Evolutionary conservation across 2,329 filamentous ascomycete species (phyloP), one percentile per base, ranked within the genome.

Genomic region (Aspergillus sp.): DNA sequence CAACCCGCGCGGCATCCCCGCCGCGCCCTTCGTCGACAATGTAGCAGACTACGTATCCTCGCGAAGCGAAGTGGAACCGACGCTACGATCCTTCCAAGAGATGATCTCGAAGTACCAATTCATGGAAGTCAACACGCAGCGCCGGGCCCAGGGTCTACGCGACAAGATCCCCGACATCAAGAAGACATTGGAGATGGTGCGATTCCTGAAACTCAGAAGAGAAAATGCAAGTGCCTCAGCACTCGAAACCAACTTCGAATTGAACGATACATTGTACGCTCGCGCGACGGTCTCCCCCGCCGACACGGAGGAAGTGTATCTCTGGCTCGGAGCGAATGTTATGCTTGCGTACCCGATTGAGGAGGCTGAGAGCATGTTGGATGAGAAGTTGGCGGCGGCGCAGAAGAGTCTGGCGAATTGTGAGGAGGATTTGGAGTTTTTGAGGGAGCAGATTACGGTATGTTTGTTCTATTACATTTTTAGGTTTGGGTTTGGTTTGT

Each of bases 241-340:
- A 32, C 88, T 98, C 67, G 90, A 97, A 76, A 94, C 94, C 30
- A 96, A 91, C 1, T 99, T 98, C 75, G 93, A 97, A 79, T 85
- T 99, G 57, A 97, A 97, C 80, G 94, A 98, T 74, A 99, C 95
- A 2, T 83, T 99, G 8, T 97, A 92, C 73, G 91, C 93, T 19
- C 95, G 92, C 76, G 95, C 95, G 12, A 85, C 87, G 48, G 87
- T 98, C 58, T 87, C 89, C 21, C 87, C 89, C 1, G 92, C 91
- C 0, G 88, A 78, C 53, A 74, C 78, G 2, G 76, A 97, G 7
- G 94, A 99, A 75, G 94, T 99, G 12, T 97, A 96, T 74, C 84
- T 99, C 57, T 99, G 95, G 95, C 84, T 99, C n/a, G 95, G 95
- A 36, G 94, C 95, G 59, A 99, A 99, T 70, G 93, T 98, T 51